Conservation (phyloP, 495 filamentous ascomycete species). For the Hyaloscypha hepaticicola region DNA sequence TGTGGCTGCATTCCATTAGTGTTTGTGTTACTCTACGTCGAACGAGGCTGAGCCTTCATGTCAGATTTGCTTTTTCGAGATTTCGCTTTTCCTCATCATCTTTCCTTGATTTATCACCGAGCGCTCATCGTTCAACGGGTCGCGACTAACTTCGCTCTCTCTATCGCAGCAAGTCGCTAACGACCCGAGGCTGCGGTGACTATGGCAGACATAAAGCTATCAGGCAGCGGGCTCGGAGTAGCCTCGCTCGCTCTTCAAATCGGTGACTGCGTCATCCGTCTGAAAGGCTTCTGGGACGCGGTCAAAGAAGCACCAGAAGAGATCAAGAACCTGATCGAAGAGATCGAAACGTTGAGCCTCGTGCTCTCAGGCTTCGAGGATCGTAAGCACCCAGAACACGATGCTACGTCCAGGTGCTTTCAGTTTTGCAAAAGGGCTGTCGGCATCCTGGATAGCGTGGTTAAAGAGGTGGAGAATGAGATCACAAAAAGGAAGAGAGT, state of each 20-base stretch:
- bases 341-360: background rate
- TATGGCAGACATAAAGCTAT: background rate
- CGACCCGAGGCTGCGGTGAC: background rate
- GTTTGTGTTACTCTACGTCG: too few relatives aligned
- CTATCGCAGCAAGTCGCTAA: background rate
- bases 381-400: too few relatives aligned
- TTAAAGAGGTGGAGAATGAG: background rate
- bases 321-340: background rate
- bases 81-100: too few relatives aligned
- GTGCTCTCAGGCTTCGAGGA: background rate
- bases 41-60: too few relatives aligned
- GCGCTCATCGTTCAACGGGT: too few relatives aligned
- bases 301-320: slow-evolving; percentile 6
- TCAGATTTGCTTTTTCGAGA: too few relatives aligned
- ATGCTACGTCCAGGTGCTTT: background rate
- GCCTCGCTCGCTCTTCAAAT: background rate
- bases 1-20: too few relatives aligned
- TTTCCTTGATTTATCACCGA: too few relatives aligned
- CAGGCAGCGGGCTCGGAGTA: background rate
- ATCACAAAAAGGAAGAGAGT: background rate
- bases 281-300: slow-evolving; percentile 1
- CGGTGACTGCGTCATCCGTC: background rate
- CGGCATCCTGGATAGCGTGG: background rate
- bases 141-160: too few relatives aligned
- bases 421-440: background rate